Evolutionary conservation across 768 basidiomycete genomes (phyloP), one percentile per base, ranked within the genome.

Genomic region (Crepidotus variabilis): DNA sequence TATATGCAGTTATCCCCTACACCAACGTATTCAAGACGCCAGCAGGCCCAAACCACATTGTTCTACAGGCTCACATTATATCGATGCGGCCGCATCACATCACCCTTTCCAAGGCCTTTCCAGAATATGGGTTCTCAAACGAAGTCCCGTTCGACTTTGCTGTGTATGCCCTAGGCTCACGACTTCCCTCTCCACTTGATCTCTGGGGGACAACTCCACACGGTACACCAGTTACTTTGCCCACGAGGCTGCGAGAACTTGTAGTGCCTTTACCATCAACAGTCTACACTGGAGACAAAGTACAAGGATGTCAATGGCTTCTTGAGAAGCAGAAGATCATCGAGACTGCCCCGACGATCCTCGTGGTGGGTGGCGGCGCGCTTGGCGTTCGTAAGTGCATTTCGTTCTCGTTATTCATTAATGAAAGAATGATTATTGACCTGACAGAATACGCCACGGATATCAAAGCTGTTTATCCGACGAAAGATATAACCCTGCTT

Each of bases 331-430:
- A 87, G 62, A 64, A 65, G 32, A 66, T 71, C 2, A 73, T 90
- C 50, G 69, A 77, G 52, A 68, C 65, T 2, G 76, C 84, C 0
- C 69, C 66, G 1, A 80, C 75, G 43, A 75, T 90, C 2, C 76
- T 89, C 6, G 77, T 90, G 13, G 78, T 89, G 2, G 88, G 89
- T 1, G 88, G 86, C 10, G 88, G 89, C 0, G 85, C 88, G 0
- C 77, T 90, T 8, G 88, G 88, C 2, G 82, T 90, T 23, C 85
- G 86, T 87, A 65, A 61, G 83, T 76, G 23, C 43, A 28, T 1
- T 47, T 43, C 8, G 13, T 14, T 43, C 23, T 43, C 6, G 32
- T 20, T 5, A 39, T 39, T 8, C 14, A 23, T 49, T n/a, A 36
- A 14, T 1, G 35, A 36, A 18, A 39, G 24, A 13, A n/a, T 6